phyloP scores from a whole-genome alignment of 495 filamentous ascomycete species.

The Daldinia vernicosa region DNA sequence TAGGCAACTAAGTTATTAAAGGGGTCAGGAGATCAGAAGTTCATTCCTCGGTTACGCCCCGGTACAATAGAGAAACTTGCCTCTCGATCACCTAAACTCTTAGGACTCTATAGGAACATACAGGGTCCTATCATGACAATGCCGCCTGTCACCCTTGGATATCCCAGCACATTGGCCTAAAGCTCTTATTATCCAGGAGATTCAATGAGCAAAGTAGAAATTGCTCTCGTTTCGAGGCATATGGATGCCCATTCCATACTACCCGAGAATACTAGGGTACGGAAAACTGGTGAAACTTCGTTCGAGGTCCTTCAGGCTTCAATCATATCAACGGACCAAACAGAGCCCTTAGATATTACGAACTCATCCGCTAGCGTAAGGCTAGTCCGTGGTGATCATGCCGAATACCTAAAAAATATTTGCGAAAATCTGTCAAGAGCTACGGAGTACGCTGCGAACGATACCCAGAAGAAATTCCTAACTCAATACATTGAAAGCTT shows the following conservation, averaged over 20 bases:
- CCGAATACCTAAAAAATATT: neutral
- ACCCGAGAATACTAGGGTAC: constrained; percentile 36
- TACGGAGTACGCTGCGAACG: neutral
- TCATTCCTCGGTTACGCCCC: neutral
- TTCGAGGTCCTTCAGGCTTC: constrained; percentile 35
- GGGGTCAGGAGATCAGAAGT: neutral
- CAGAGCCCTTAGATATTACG: neutral
- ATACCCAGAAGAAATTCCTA: neutral
- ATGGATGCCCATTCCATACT: constrained; percentile 10
- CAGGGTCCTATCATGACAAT: neutral
- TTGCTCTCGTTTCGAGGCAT: neutral
- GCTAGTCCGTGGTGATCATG: neutral
- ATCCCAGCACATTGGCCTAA: neutral
- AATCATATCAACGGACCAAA: neutral
- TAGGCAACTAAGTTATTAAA: neutral
- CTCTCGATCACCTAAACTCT: neutral
- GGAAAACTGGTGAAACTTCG: constrained; percentile 12
- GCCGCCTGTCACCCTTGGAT: neutral
- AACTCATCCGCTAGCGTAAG: neutral
- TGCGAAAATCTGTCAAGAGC: neutral
- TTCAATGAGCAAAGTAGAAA: neutral
- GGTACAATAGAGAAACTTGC: neutral
- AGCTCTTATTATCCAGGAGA: neutral
- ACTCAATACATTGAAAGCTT: neutral
- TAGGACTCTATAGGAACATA: neutral